These are phyloP conservation scores for Fermentozyma sake DNA, from an alignment of 1,139 yeast species.

Conservation along the genomic window DNA sequence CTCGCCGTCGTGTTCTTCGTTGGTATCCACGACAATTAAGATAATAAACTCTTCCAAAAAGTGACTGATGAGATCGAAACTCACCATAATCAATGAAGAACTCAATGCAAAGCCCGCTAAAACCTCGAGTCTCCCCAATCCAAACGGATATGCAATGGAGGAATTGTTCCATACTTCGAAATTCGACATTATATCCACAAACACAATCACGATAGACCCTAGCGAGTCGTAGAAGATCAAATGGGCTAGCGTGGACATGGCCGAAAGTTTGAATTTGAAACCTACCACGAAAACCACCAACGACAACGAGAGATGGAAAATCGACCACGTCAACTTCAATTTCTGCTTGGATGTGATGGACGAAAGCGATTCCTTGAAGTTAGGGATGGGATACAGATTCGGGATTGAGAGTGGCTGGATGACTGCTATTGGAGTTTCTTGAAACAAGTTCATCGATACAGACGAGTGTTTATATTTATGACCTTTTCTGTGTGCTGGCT, in stretches of 20 bases:
- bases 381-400: slow-evolving; percentile 78
- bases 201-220: slow-evolving; percentile 66
- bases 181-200: slow-evolving; percentile 77
- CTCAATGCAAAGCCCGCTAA: slow-evolving; percentile 84
- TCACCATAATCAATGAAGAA: slow-evolving; percentile 83
- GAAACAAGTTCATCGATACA: slow-evolving; percentile 94
- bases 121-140: slow-evolving; percentile 83
- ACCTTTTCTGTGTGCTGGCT: slow-evolving; percentile 81
- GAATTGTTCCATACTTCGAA: slow-evolving; percentile 89
- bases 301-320: slow-evolving; percentile 54
- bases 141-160: slow-evolving; percentile 87
- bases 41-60: slow-evolving; percentile 70
- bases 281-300: slow-evolving; percentile 59
- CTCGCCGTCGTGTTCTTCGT: slow-evolving; percentile 22
- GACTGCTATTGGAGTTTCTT: slow-evolving; percentile 69
- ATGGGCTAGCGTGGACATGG: slow-evolving; percentile 80
- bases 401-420: slow-evolving; percentile 56
- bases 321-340: slow-evolving; percentile 61
- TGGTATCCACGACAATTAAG: slow-evolving; percentile 37
- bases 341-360: slow-evolving; percentile 54
- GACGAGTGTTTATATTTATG: slow-evolving; percentile 95
- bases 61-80: slow-evolving; percentile 83
- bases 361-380: slow-evolving; percentile 52
- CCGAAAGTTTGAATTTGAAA: slow-evolving; percentile 50
- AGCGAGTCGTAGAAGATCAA: slow-evolving; percentile 81